These are phyloP conservation scores for Corynespora cassiicola DNA, from an alignment of 2,329 filamentous ascomycete species.

Conservation along the genomic window DNA sequence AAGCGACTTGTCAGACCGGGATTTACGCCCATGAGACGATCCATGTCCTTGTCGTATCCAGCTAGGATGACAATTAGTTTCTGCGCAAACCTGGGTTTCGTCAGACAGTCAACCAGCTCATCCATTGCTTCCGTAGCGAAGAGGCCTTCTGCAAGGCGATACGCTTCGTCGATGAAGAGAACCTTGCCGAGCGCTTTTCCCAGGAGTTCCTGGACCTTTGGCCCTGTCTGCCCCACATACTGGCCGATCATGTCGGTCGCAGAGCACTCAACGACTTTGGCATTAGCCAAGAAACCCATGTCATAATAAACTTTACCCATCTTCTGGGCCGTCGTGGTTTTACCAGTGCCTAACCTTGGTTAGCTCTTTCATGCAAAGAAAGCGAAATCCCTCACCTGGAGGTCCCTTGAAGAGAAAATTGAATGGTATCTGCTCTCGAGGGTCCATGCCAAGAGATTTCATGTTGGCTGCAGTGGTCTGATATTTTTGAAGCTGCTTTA, in stretches of 20 bases:
- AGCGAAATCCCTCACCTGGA: constrained; percentile 55
- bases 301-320: constrained; percentile 80
- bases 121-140: constrained; percentile 66
- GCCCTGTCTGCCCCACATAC: constrained; percentile 73
- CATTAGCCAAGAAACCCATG: constrained; percentile 69
- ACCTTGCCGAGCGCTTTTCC: constrained; percentile 70
- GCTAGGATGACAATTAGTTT: constrained; percentile 73
- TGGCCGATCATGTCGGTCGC: constrained; percentile 72
- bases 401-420: constrained; percentile 73
- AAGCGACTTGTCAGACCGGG: constrained; percentile 71
- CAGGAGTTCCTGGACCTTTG: constrained; percentile 66
- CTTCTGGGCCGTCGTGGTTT: constrained; percentile 74
- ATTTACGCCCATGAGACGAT: constrained; percentile 67
- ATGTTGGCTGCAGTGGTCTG: constrained; percentile 60
- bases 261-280: constrained; percentile 70
- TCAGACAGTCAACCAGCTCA: constrained; percentile 60
- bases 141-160: constrained; percentile 63
- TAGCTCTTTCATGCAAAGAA: background rate
- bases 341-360: constrained; percentile 76
- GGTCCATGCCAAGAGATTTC: constrained; percentile 60
- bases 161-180: constrained; percentile 76
- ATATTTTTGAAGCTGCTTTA: constrained; percentile 62
- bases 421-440: constrained; percentile 66
- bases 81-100: constrained; percentile 62
- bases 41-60: constrained; percentile 72